A percentile compares a stretch with the other conserved stretches of the same genome.
These are phyloP conservation scores for Tetracentron sinense DNA, from an alignment of 164 flowering plant species.

Conservation along the genomic window DNA sequence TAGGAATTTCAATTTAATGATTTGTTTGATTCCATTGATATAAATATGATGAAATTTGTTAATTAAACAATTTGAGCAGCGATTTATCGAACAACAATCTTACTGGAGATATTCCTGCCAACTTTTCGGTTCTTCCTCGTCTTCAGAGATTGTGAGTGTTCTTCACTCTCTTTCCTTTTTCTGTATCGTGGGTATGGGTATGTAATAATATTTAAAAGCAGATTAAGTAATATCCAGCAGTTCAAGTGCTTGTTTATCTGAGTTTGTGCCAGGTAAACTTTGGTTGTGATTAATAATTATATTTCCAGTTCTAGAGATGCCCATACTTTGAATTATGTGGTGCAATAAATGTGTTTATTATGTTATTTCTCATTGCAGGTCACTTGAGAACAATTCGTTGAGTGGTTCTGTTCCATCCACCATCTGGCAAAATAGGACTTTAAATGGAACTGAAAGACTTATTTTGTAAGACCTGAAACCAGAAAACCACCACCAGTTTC, in stretches of 20 bases:
- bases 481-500: background rate
- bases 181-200: background rate
- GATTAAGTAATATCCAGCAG: background rate
- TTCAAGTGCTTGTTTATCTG: too few relatives aligned
- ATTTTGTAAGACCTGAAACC: conserved; percentile 44
- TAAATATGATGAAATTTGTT: background rate
- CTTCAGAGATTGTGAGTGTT: conserved; percentile 75
- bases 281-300: background rate
- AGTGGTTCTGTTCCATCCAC: conserved; percentile 47
- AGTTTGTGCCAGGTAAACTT: too few relatives aligned
- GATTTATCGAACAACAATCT: conserved; percentile 62
- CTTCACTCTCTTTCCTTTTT: conserved; percentile 5
- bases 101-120: conserved; percentile 65
- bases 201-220: background rate
- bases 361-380: conserved; percentile 38
- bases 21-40: background rate
- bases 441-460: conserved; percentile 36
- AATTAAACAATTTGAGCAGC: conserved; percentile 48
- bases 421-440: conserved; percentile 57
- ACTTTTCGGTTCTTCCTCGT: conserved; percentile 54
- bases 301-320: background rate
- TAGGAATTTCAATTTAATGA: background rate
- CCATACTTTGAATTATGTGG: too few relatives aligned
- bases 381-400: conserved; percentile 49
- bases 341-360: background rate